Percentiles rank a stretch among this genome's conserved stretches.
These are phyloP conservation scores for Jackrogersella multiformis DNA, from an alignment of 495 filamentous ascomycete genomes.

Conservation along the genomic window DNA sequence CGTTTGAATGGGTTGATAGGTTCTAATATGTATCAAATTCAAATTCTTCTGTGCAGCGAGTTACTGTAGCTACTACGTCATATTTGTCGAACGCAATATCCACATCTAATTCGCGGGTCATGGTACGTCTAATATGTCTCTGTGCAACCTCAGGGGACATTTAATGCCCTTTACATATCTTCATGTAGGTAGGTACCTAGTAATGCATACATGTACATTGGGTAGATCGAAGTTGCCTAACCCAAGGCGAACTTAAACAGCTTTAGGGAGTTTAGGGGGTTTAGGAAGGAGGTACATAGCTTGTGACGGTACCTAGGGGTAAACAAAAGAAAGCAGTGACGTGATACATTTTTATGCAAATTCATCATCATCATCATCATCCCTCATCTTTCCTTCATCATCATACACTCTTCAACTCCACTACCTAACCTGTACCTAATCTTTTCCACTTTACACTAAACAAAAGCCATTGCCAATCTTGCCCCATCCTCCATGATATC, in stretches of 20 bases:
- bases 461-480: constrained; percentile 25
- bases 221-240: background rate
- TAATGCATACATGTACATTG: background rate
- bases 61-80: constrained; percentile 20
- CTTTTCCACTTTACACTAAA: constrained; percentile 3
- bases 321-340: constrained; percentile 41
- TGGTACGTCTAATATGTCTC: constrained; percentile 1
- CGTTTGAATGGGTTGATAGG: constrained; percentile 1
- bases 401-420: constrained; percentile 33
- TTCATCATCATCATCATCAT: constrained; percentile 33
- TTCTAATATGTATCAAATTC: background rate
- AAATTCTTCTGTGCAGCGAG: constrained; percentile 3
- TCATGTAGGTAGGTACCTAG: background rate
- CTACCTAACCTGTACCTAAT: constrained; percentile 2
- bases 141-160: background rate
- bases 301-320: constrained; percentile 14
- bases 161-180: background rate
- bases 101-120: background rate
- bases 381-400: constrained; percentile 36
- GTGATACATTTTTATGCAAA: constrained; percentile 34
- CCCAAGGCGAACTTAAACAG: constrained; percentile 8
- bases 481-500: constrained; percentile 14
- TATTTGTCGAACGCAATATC: background rate
- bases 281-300: too few relatives aligned
- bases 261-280: background rate